Evolutionary conservation across 2,329 filamentous ascomycete genomes (phyloP).

Genomic region (Penicillium sp.): DNA sequence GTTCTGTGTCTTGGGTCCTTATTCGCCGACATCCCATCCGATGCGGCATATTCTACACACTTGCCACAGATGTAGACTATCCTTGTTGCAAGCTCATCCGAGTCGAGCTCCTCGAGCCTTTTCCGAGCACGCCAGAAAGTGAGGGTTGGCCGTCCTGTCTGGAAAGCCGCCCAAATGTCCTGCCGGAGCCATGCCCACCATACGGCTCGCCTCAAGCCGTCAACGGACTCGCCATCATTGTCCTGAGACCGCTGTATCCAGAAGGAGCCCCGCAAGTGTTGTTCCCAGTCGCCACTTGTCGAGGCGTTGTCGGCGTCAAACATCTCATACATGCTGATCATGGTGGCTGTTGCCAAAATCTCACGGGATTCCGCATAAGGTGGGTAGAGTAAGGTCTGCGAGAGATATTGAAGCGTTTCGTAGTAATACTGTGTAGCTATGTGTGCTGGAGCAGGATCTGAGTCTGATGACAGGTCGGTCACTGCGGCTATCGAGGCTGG

Average conservation of each 20-base stretch:
- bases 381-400: slow-evolving; percentile 57
- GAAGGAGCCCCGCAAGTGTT: slow-evolving; percentile 63
- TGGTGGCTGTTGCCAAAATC: slow-evolving; percentile 57
- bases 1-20: slow-evolving; percentile 46
- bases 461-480: not conserved
- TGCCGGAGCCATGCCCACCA: slow-evolving; percentile 68
- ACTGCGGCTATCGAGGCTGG: not conserved
- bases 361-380: slow-evolving; percentile 56
- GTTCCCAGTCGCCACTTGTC: slow-evolving; percentile 56
- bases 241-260: slow-evolving; percentile 63
- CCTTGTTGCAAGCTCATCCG: slow-evolving; percentile 54
- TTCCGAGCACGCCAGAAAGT: slow-evolving; percentile 59
- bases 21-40: slow-evolving; percentile 44
- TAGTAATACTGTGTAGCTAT: slow-evolving; percentile 55
- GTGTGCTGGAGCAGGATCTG: slow-evolving; percentile 3
- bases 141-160: slow-evolving; percentile 54
- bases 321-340: slow-evolving; percentile 66
- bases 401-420: slow-evolving; percentile 61
- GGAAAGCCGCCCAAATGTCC: slow-evolving; percentile 64
- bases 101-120: slow-evolving; percentile 47
- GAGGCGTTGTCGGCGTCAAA: slow-evolving; percentile 48
- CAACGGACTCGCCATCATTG: slow-evolving; percentile 57
- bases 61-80: slow-evolving; percentile 54
- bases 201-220: slow-evolving; percentile 55
- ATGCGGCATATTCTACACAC: slow-evolving; percentile 56